Percentiles rank a stretch among this genome's conserved stretches.
These are phyloP conservation scores for Phaffia rhodozyma DNA, from an alignment of 1,284 basidiomycete species.

Conservation along the genomic window DNA sequence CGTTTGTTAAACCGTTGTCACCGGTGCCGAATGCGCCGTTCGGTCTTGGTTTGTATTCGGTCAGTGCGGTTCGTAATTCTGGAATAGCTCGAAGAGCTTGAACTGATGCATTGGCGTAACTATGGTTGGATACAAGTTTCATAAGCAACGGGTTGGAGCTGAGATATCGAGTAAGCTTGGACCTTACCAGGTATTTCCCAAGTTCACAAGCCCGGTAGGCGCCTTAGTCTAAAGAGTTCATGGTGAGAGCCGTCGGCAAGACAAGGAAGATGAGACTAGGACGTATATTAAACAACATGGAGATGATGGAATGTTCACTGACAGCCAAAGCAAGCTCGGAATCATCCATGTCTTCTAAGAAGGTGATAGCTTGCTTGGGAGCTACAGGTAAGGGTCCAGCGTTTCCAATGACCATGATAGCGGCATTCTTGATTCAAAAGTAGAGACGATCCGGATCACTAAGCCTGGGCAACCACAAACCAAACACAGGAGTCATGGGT, in stretches of 20 bases:
- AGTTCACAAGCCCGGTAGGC: slow-evolving; percentile 28
- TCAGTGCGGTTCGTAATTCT: slow-evolving; percentile 62
- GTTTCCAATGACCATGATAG: slow-evolving; percentile 77
- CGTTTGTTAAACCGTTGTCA: slow-evolving; percentile 38
- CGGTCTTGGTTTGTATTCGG: slow-evolving; percentile 38
- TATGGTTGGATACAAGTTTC: slow-evolving; percentile 44
- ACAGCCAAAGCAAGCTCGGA: slow-evolving; percentile 66
- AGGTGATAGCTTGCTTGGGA: slow-evolving; percentile 63
- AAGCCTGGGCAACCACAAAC: slow-evolving; percentile 31
- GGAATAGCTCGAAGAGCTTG: slow-evolving; percentile 85
- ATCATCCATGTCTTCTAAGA: slow-evolving; percentile 76
- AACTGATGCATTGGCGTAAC: slow-evolving; percentile 87
- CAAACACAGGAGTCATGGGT: slow-evolving; percentile 38
- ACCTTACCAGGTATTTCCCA: slow-evolving; percentile 29
- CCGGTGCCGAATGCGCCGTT: slow-evolving; percentile 26
- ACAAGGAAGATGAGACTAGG: slow-evolving; percentile 27
- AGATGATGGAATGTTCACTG: slow-evolving; percentile 25
- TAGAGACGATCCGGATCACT: background rate
- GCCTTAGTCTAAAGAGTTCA: slow-evolving; percentile 43
- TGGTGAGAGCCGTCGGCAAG: slow-evolving; percentile 44
- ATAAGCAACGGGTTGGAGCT: slow-evolving; percentile 52
- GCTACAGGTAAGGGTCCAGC: slow-evolving; percentile 83
- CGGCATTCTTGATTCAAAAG: background rate
- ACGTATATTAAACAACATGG: background rate
- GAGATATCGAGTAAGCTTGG: slow-evolving; percentile 7